Evolutionary conservation across 345 rosid species (phyloP).

Genomic region (Psidium guajava): DNA sequence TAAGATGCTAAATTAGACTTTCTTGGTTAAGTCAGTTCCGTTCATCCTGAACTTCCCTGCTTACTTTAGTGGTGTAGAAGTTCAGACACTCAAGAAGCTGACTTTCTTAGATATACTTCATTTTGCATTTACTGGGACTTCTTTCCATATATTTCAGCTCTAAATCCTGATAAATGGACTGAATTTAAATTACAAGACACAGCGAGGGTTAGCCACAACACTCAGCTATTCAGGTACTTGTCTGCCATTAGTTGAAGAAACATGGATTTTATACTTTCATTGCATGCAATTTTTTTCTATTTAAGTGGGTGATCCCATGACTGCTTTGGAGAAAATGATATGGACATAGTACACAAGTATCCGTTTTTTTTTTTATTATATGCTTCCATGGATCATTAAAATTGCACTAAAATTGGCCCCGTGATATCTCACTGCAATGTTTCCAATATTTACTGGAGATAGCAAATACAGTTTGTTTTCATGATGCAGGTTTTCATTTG

Average conservation of each 20-base stretch:
- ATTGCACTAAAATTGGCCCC: neutral
- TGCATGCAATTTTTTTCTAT: neutral
- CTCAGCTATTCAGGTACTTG: conserved; percentile 69
- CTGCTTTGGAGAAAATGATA: neutral
- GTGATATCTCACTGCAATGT: neutral
- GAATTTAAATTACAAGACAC: conserved; percentile 91
- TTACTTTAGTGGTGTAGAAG: neutral
- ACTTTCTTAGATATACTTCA: neutral
- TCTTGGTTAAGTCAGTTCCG: neutral
- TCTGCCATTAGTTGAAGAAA: neutral
- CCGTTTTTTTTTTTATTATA: neutral
- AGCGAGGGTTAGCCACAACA: conserved; percentile 86
- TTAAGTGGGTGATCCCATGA: neutral
- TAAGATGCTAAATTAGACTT: neutral
- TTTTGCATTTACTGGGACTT: neutral
- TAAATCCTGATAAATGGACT: conserved; percentile 84
- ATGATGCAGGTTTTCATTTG: conserved; percentile 74
- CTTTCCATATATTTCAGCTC: conserved; percentile 37
- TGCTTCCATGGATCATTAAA: neutral
- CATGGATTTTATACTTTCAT: neutral
- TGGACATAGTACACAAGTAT: neutral
- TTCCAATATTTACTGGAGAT: neutral
- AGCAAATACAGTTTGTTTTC: conserved; percentile 1
- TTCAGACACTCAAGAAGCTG: neutral
- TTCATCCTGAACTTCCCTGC: neutral